Conservation (phyloP, 2,329 filamentous ascomycete genomes). For the Tolypocladium ovalisporum region DNA sequence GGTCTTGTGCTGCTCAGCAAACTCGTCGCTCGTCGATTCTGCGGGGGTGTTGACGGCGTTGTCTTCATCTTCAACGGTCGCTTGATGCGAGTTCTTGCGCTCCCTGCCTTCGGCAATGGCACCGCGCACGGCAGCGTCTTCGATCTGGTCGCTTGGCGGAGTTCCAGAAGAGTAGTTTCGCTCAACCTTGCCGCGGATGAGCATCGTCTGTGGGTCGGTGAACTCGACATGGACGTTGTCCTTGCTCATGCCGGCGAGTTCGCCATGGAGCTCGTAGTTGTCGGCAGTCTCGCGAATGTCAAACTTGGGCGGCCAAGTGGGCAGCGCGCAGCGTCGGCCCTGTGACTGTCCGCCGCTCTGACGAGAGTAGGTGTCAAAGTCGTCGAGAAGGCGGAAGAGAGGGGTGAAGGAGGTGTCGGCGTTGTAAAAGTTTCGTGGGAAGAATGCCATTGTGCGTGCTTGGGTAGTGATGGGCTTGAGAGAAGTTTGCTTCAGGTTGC, state of each 20-base stretch:
- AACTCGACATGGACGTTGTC: conserved; percentile 70
- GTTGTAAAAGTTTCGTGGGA: conserved; percentile 41
- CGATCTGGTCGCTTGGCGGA: conserved; percentile 34
- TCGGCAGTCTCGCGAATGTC: conserved; percentile 62
- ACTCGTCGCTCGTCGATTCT: conserved; percentile 10
- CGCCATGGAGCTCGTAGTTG: conserved; percentile 67
- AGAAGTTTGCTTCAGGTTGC: conserved; percentile 14
- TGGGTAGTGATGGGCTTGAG: conserved; percentile 11
- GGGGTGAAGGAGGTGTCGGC: conserved; percentile 42
- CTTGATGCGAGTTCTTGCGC: conserved; percentile 36
- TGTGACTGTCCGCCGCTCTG: conserved; percentile 17
- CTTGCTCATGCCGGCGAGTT: conserved; percentile 66
- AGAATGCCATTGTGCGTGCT: conserved; percentile 46
- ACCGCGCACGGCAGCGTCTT: conserved; percentile 24
- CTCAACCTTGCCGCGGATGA: conserved; percentile 60
- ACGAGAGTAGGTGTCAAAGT: conserved; percentile 47
- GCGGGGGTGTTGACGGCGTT: conserved; percentile 16
- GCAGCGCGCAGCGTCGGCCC: conserved; percentile 20
- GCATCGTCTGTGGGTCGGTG: conserved; percentile 62
- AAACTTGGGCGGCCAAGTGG: conserved; percentile 64
- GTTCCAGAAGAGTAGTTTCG: conserved; percentile 47
- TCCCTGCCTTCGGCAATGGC: conserved; percentile 29
- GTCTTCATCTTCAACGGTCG: conserved; percentile 56
- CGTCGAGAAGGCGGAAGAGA: conserved; percentile 54
- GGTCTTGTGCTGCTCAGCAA: conserved; percentile 14